phyloP scores from a whole-genome alignment of 345 rosid species.

The Theobroma cacao region DNA sequence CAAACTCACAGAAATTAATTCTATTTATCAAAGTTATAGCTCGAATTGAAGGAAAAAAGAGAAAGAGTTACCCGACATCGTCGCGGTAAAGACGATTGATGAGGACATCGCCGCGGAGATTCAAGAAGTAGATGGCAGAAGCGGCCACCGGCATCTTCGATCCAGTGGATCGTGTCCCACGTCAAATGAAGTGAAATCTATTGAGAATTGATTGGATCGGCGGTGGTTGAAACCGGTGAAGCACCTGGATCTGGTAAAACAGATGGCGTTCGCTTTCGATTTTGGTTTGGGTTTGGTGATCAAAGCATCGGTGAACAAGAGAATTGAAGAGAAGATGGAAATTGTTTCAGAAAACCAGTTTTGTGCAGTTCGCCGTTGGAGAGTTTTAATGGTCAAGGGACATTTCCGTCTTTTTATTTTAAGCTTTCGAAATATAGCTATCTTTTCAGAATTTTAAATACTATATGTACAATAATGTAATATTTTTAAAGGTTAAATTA shows the following conservation, averaged over 20 bases:
- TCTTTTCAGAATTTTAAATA: too few relatives aligned
- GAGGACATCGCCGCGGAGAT: slow-evolving; percentile 98
- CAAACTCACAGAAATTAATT: not conserved
- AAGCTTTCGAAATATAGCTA: too few relatives aligned
- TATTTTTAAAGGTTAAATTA: too few relatives aligned
- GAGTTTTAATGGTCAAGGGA: not conserved
- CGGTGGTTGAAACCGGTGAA: not conserved
- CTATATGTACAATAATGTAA: too few relatives aligned
- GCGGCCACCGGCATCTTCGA: slow-evolving; percentile 99
- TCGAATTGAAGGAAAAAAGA: not conserved
- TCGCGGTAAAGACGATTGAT: slow-evolving; percentile 98
- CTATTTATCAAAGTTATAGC: too few relatives aligned
- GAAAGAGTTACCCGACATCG: slow-evolving; percentile 76
- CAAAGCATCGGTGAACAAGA: not conserved
- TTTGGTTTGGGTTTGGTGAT: not conserved
- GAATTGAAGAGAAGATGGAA: not conserved
- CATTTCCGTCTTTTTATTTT: not conserved
- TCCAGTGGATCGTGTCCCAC: slow-evolving; percentile 28
- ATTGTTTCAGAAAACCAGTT: not conserved
- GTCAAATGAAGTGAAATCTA: not conserved
- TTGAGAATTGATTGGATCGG: not conserved
- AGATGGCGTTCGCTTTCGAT: not conserved
- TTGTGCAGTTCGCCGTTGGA: not conserved
- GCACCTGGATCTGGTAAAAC: not conserved
- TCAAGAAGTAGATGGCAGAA: slow-evolving; percentile 94